phyloP scores from a whole-genome alignment of 345 rosid species.

The Eucalyptus viminalis region DNA sequence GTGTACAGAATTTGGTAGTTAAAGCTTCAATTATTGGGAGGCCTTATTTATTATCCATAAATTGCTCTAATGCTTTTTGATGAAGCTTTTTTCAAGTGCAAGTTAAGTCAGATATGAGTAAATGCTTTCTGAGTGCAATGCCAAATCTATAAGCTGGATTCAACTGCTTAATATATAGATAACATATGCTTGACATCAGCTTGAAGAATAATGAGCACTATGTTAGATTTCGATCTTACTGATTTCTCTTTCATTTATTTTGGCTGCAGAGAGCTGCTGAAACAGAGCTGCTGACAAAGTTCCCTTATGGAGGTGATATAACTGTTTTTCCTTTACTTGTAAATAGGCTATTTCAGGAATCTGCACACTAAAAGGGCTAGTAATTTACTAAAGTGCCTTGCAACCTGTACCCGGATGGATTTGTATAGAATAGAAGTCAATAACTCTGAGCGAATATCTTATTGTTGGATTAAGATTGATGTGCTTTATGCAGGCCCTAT shows the following conservation, averaged over 20 bases:
- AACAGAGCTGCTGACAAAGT: constrained; percentile 79
- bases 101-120: background rate
- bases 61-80: background rate
- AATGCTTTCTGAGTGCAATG: background rate
- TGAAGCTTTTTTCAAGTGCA: background rate
- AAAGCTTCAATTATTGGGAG: background rate
- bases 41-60: background rate
- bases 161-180: background rate
- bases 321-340: background rate
- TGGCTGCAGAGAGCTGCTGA: constrained; percentile 81
- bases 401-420: background rate
- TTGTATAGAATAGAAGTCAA: background rate
- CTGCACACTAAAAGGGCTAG: background rate
- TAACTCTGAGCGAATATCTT: background rate
- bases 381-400: background rate
- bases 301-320: constrained; percentile 76
- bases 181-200: background rate
- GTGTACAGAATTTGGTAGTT: background rate
- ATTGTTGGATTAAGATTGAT: background rate
- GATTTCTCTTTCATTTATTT: background rate
- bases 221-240: background rate
- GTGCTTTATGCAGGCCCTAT: constrained; percentile 10
- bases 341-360: background rate
- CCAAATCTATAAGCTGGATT: background rate
- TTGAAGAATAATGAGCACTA: background rate